A percentile compares a stretch with the other conserved stretches of the same genome.
Evolutionary conservation across 108 stramenopile genomes (phyloP).

Genomic region (Cylindrotheca closterium): DNA sequence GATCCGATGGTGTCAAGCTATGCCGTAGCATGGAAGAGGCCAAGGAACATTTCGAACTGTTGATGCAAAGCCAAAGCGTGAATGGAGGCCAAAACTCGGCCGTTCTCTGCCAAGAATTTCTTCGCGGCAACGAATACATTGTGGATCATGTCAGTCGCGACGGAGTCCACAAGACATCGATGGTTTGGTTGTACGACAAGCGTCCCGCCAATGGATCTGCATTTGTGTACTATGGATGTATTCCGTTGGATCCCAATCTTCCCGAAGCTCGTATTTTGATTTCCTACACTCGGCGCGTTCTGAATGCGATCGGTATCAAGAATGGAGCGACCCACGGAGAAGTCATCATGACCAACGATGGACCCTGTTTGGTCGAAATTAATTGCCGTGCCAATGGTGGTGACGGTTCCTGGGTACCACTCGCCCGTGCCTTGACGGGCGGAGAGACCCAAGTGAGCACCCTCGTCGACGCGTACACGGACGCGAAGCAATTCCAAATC

Average conservation of each 20-base stretch:
- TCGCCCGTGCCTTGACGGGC: conserved; percentile 57
- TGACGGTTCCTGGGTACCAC: conserved; percentile 82
- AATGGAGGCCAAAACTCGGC: conserved; percentile 44
- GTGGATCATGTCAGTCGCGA: conserved; percentile 72
- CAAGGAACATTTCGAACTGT: conserved; percentile 49
- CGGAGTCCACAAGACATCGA: conserved; percentile 79
- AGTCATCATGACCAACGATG: conserved; percentile 71
- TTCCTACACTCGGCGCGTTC: conserved; percentile 50
- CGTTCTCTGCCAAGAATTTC: conserved; percentile 54
- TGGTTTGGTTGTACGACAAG: conserved; percentile 93
- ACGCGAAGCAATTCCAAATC: conserved; percentile 39
- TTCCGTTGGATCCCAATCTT: conserved; percentile 48
- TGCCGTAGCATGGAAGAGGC: conserved; percentile 45
- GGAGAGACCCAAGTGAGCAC: conserved; percentile 65
- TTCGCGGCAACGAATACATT: conserved; percentile 61
- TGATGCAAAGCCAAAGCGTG: conserved; percentile 34
- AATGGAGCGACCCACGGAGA: conserved; percentile 64
- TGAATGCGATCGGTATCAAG: conserved; percentile 42
- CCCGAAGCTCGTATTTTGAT: conserved; percentile 42
- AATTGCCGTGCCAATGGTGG: conserved; percentile 85
- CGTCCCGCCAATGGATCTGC: conserved; percentile 66
- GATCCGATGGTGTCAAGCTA: conserved; percentile 60
- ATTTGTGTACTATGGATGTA: conserved; percentile 67
- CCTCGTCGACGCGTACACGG: conserved; percentile 72
- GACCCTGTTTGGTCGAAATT: conserved; percentile 89